phyloP scores from a whole-genome alignment of 345 rosid genomes.

The Kernera saxatilis region DNA sequence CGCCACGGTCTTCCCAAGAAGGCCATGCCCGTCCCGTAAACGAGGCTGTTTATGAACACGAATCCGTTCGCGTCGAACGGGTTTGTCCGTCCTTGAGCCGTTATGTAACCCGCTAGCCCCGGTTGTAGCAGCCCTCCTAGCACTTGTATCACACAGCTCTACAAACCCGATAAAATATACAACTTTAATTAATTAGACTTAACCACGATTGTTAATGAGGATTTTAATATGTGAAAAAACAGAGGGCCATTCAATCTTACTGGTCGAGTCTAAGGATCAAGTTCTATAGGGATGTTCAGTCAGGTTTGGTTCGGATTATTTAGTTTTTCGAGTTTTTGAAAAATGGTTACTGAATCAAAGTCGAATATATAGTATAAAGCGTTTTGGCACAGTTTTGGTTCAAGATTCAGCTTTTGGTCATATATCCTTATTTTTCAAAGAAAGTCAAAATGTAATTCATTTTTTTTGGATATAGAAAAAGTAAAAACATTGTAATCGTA shows the following conservation, averaged over 20 bases:
- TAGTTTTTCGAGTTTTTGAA: no score
- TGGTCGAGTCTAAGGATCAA: no score
- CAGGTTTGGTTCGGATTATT: no score
- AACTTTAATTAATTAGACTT: background rate
- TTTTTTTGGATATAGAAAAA: background rate
- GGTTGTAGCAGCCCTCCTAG: slow-evolving; percentile 32
- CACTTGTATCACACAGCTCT: slow-evolving; percentile 50
- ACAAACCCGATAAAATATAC: background rate
- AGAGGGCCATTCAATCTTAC: no score
- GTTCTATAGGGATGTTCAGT: no score
- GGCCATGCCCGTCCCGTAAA: slow-evolving; percentile 28
- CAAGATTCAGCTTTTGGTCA: background rate
- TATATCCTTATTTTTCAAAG: background rate
- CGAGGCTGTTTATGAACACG: slow-evolving; percentile 34
- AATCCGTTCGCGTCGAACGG: slow-evolving; percentile 38
- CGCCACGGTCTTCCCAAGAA: slow-evolving; percentile 57
- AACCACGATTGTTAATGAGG: background rate
- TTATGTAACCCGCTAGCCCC: slow-evolving; percentile 36
- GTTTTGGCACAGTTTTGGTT: background rate
- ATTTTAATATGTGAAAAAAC: background rate
- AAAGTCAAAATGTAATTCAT: background rate
- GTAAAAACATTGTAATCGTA: no score
- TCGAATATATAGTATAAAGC: background rate
- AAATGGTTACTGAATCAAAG: no score
- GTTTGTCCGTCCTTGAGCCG: slow-evolving; percentile 47